Evolutionary conservation across 2,329 filamentous ascomycete species (phyloP), one percentile per base, ranked within the genome.

Genomic region (Microthyrium microscopicum): DNA sequence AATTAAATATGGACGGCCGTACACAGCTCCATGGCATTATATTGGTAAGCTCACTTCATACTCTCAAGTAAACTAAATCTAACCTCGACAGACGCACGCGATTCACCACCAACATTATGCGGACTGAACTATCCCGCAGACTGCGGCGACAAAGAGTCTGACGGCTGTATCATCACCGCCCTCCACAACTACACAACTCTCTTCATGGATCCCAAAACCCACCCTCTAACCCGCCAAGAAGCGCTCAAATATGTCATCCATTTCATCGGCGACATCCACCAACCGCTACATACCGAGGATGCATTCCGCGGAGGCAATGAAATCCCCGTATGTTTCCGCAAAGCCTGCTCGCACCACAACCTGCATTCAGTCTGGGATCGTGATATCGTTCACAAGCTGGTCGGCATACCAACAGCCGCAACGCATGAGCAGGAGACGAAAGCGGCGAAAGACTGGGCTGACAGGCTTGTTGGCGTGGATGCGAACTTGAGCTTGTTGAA

Each of bases 181-280:
- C 9, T 25, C 22, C 9, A 9, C 9, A 25, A 25, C 22, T 12
- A 25, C 9, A 25, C 22, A 13, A 13, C 22, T 25, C 9, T 25
- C 22, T 25, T 25, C 22, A 25, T 12, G 9, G 22, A 25, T 12
- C 9, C 22, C 22, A 25, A 13, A 9, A 9, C 9, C 9, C 22
- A 9, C 22, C 9, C 9, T 12, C 9, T 9, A 9, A 9, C 12
- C 9, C 22, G 22, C 22, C 55, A 59, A 29, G 62, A 25, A 25
- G 22, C 62, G 0, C 44, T 69, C 15, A 56, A 58, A 36, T 68
- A 62, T 49, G 47, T 68, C 34, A 51, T 68, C 16, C 64, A 55
- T 39, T 66, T 68, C 44, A 55, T 89, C 9, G 69, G 81, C 36
- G 83, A 92, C 49, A 69, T 81, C 18, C 71, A 70, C 39, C 83